These are phyloP conservation scores for Mycena haematopus DNA, from an alignment of 768 basidiomycete species.

Conservation along the genomic window DNA sequence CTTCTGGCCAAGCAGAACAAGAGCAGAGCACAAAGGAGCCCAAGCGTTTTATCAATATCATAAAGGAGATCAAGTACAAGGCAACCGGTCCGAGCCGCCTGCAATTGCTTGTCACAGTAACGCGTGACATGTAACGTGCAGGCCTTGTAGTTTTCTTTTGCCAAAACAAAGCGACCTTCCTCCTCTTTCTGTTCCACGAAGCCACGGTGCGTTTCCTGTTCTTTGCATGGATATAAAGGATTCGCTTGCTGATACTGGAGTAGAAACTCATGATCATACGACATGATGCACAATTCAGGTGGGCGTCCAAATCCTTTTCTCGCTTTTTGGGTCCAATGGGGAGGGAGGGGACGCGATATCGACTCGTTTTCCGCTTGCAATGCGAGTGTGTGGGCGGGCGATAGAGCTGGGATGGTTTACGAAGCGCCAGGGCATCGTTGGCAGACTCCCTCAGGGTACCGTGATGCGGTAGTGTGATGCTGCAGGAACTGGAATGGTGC, in stretches of 20 bases:
- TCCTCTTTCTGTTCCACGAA: neutral
- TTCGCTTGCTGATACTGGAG: neutral
- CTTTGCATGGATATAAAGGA: neutral
- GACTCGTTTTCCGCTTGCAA: neutral
- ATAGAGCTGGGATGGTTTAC: neutral
- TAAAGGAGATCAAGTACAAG: neutral
- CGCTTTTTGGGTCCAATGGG: neutral
- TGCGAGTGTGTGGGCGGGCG: too few species aligned
- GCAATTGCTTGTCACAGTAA: neutral
- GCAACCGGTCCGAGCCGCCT: neutral
- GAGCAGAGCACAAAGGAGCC: neutral
- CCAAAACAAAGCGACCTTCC: neutral
- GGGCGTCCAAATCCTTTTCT: neutral
- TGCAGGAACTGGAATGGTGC: neutral
- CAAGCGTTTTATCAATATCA: too few species aligned
- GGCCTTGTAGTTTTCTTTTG: neutral
- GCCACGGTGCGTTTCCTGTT: neutral
- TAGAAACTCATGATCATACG: constrained; percentile 27
- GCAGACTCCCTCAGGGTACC: too few species aligned
- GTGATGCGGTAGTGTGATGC: neutral
- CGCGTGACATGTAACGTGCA: constrained; percentile 2
- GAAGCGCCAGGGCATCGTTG: neutral
- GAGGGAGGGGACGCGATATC: neutral
- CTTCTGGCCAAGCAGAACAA: constrained; percentile 1
- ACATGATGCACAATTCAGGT: constrained; percentile 28